These are phyloP conservation scores for Penicillium sp. DNA, from an alignment of 2,329 filamentous ascomycete species.

Conservation along the genomic window DNA sequence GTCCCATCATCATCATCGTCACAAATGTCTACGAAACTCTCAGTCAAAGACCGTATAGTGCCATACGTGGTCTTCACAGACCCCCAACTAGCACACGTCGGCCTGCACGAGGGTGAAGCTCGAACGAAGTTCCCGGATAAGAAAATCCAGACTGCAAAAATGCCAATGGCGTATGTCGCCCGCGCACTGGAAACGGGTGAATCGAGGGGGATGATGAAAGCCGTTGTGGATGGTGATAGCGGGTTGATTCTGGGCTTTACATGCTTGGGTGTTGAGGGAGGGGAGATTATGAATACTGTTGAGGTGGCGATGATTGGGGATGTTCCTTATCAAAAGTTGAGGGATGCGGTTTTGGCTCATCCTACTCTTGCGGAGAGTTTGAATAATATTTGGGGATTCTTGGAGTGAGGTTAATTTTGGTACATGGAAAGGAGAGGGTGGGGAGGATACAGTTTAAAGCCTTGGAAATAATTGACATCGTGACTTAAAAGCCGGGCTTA, in stretches of 20 bases:
- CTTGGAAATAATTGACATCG: too few relatives aligned
- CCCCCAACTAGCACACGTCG: not conserved
- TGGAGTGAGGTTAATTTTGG: not conserved
- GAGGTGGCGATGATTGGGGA: not conserved
- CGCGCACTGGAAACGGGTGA: not conserved
- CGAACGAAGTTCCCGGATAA: not conserved
- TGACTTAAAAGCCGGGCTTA: too few relatives aligned
- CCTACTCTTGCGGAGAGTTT: not conserved
- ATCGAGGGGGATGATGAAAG: not conserved
- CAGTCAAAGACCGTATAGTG: not conserved
- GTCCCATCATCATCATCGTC: not conserved
- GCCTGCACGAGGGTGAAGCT: not conserved
- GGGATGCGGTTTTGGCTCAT: not conserved
- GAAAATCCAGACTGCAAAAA: not conserved
- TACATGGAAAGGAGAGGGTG: too few relatives aligned
- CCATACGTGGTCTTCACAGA: not conserved
- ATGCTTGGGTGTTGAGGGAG: not conserved
- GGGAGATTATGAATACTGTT: not conserved
- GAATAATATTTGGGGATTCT: not conserved
- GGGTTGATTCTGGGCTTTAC: not conserved
- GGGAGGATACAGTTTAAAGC: too few relatives aligned
- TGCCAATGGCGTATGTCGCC: not conserved
- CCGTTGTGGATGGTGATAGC: not conserved
- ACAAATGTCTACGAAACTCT: not conserved
- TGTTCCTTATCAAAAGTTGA: not conserved